Evolutionary conservation across 2,329 filamentous ascomycete species (phyloP), one percentile per base, ranked within the genome.

Genomic region (Diaporthe sp.): DNA sequence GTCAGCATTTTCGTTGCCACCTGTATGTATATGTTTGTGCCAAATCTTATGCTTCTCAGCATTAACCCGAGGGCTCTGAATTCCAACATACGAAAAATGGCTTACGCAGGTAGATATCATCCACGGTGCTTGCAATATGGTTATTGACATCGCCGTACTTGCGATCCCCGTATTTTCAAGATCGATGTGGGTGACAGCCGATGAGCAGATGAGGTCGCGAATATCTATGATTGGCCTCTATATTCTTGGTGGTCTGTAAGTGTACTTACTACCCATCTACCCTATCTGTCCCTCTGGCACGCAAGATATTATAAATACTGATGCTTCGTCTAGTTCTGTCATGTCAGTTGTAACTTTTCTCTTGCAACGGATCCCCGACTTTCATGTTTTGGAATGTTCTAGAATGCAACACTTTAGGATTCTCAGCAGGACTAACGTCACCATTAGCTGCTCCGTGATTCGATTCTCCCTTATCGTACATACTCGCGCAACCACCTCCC

Each of bases 401-500:
- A n/a, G n/a, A n/a, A n/a, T n/a, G n/a, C n/a, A n/a, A n/a, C n/a
- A n/a, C n/a, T n/a, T n/a, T n/a, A n/a, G n/a, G n/a, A n/a, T n/a
- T n/a, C n/a, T n/a, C n/a, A n/a, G n/a, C n/a, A n/a, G n/a, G n/a
- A n/a, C n/a, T n/a, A n/a, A n/a, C n/a, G n/a, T n/a, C n/a, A n/a
- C n/a, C n/a, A n/a, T n/a, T n/a, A n/a, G n/a, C 4, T 75, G 79
- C 59, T 79, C 79, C 0, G 75, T 76, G 4, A 76, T 78, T 74
- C 78, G 79, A 27, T 76, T 81, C 6, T 73, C 70, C 22, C 74
- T 77, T 4, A 77, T 78, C 2, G 73, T 80, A 30, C 39, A 77
- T 35, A 73, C 78, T 68, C 74, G 77, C 44, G 73, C 72, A 15
- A 72, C 75, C 15, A 72, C 74, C 42, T 78, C 78, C 44, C 79